A percentile compares a stretch with the other conserved stretches of the same genome.
Evolutionary conservation across 2,329 filamentous ascomycete species (phyloP).

Genomic region (Aspergillus sp.): DNA sequence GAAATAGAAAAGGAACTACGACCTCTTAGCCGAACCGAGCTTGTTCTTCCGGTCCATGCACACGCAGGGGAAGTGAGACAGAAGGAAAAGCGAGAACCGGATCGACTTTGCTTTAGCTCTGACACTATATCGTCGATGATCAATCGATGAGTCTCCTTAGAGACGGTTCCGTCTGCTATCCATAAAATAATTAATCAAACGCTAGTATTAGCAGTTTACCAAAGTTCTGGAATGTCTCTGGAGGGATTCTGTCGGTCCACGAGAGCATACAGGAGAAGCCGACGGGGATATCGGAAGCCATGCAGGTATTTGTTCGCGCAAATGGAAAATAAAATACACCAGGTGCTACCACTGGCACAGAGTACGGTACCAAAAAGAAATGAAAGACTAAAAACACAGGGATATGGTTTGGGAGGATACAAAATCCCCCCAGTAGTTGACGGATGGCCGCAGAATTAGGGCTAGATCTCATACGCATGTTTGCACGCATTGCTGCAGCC

Average conservation of each 20-base stretch:
- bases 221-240: background rate
- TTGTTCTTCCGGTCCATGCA: no score
- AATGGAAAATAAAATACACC: background rate
- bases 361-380: background rate
- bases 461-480: conserved; percentile 2
- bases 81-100: background rate
- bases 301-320: background rate
- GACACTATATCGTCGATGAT: conserved; percentile 4
- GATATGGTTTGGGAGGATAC: background rate
- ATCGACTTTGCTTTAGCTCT: conserved; percentile 2
- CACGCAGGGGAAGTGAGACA: no score
- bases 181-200: no score
- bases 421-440: conserved; percentile 3
- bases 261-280: background rate
- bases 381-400: background rate
- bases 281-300: background rate
- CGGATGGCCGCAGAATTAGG: conserved; percentile 21
- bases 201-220: no score
- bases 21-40: no score
- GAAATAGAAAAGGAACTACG: no score
- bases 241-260: background rate
- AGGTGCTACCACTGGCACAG: background rate
- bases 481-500: background rate
- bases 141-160: conserved; percentile 10
- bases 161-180: background rate